A percentile compares a stretch with the other conserved stretches of the same genome.
These are phyloP conservation scores for Penicillium sp. DNA, from an alignment of 2,329 filamentous ascomycete genomes.

Conservation along the genomic window DNA sequence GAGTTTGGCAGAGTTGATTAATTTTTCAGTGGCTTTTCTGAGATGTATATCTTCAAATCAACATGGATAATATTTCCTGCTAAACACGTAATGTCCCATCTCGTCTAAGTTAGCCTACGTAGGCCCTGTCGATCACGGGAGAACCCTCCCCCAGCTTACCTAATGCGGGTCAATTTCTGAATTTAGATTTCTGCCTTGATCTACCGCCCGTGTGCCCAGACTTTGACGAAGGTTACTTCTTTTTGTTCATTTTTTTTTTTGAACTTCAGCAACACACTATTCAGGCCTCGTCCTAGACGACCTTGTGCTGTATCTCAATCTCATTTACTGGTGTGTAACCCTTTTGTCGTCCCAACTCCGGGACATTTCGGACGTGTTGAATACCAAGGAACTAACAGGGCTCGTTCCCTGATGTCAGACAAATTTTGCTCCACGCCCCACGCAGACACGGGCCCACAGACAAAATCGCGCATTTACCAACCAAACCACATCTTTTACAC, in stretches of 20 bases:
- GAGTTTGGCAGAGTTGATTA: neutral
- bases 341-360: neutral
- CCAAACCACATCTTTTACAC: slow-evolving; percentile 12
- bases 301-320: neutral
- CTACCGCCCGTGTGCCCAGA: slow-evolving; percentile 7
- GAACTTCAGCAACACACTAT: neutral
- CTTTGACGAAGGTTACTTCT: neutral
- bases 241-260: neutral
- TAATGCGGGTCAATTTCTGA: neutral
- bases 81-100: neutral
- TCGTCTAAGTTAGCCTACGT: neutral
- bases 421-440: slow-evolving; percentile 25
- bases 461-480: slow-evolving; percentile 27
- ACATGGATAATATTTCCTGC: neutral
- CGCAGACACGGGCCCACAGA: slow-evolving; percentile 26
- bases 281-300: slow-evolving; percentile 5
- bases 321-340: neutral
- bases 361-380: neutral
- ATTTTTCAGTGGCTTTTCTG: neutral
- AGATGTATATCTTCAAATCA: neutral
- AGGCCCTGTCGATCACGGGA: slow-evolving; percentile 2
- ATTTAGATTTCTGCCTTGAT: neutral
- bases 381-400: slow-evolving; percentile 7
- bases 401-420: slow-evolving; percentile 23
- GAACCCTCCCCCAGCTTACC: neutral